Base-by-base conservation (phyloP, 2,329 filamentous ascomycete genomes). In the Xylariaceae sp. region DNA sequence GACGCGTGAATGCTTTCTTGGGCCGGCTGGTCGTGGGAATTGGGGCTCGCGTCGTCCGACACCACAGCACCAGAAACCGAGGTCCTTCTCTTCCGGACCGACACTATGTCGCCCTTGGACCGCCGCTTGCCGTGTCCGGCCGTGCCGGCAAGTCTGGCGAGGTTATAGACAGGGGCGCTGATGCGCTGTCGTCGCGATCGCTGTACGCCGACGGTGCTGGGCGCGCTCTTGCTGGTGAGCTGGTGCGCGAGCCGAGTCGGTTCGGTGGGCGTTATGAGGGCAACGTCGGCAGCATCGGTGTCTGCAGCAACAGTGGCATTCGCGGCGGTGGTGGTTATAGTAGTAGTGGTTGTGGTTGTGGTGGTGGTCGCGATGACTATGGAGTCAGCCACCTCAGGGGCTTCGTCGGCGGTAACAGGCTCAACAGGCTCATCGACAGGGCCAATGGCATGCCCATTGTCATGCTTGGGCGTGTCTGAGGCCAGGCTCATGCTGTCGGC, bases 111-210 rank as follows among this genome's bases (percentile, higher is more conserved):
- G 38, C 71, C 67, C 29, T 70, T 74, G 28, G 67, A 55, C 57
- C 60, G 67, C 58, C 61, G 68, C 46, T 70, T 74, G 32, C 70
- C 76, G 44, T 81, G 77, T 27, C 70, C 65, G 18, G 70, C 68
- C 30, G 75, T 82, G 44, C 78, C 77, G 37, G 68, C 70, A 32
- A 83, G 64, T 46, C 73, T 69, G 43, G 75, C 67, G 12, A 82
- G 60, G 47, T 86, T 86, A 60, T 86, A 86, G 12, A 78, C 72
- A 10, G 73, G 68, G 13, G 75, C 62, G 33, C 66, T 69, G n/a
- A 60, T 49, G 41, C 73, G 69, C 23, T 67, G 61, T 49, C 79
- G 73, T 46, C 69, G 70, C 40, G 72, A 66, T 36, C 76, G 72
- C 35, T 53, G 50, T 32, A 55, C 45, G n/a, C 59, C 45, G 7